These are phyloP conservation scores for Leccinum boreale DNA, from an alignment of 768 basidiomycete genomes.

Conservation along the genomic window DNA sequence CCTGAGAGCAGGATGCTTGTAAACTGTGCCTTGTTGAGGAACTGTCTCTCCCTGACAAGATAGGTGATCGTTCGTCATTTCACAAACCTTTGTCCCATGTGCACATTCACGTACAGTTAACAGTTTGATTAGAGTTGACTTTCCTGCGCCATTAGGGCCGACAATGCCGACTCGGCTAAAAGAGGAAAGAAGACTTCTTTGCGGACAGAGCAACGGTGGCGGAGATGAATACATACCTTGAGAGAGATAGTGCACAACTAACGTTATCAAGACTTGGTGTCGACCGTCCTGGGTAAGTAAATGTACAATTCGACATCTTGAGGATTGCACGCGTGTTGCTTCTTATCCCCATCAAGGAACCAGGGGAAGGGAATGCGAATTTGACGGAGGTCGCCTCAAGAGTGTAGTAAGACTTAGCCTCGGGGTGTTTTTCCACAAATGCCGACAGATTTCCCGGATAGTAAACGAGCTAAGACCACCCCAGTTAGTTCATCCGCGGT, in stretches of 20 bases:
- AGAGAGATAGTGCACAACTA: constrained; percentile 90
- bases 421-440: constrained; percentile 88
- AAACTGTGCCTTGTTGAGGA: constrained; percentile 88
- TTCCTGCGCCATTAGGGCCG: constrained; percentile 94
- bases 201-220: constrained; percentile 17
- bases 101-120: constrained; percentile 58
- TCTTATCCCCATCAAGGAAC: constrained; percentile 94
- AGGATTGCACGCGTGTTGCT: constrained; percentile 95
- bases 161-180: constrained; percentile 84
- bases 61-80: constrained; percentile 10
- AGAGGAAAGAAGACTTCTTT: constrained; percentile 21
- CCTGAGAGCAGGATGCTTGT: constrained; percentile 91
- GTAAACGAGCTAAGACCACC: constrained; percentile 67
- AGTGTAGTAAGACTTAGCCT: constrained; percentile 96
- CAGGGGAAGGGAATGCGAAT: constrained; percentile 94
- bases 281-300: constrained; percentile 84
- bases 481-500: constrained; percentile 14
- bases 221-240: constrained; percentile 53
- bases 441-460: constrained; percentile 89
- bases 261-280: constrained; percentile 82
- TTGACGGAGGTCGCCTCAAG: constrained; percentile 90
- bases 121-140: constrained; percentile 93
- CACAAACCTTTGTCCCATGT: constrained; percentile 3
- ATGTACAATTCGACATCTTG: constrained; percentile 88
- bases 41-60: constrained; percentile 74